Evolutionary conservation across 202 grass and related monocot species (phyloP), one percentile per base, ranked within the genome.

Genomic region (Eragrostis tef): DNA sequence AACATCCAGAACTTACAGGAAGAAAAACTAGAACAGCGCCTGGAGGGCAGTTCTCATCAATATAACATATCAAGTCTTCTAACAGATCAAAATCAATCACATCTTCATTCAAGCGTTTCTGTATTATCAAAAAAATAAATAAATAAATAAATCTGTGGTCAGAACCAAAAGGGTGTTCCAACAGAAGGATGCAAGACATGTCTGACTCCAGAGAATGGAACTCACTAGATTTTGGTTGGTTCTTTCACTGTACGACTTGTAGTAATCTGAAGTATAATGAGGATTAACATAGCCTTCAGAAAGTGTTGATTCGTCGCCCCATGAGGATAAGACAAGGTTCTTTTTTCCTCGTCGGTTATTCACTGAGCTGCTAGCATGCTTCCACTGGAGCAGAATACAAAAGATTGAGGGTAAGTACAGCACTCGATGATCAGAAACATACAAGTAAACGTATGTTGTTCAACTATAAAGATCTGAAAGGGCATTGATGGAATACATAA

Each of bases 51-150:
- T 90, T 86, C 77, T 91, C 92, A 80, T 98, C 95, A 69, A 94
- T 98, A 84, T 93, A 91, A 88, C 84, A 89, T 90, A 98, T 90
- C 85, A 98, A 93, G 80, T 98, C 94, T 93, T 98, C 94, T 80
- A 98, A 79, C 51, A 94, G 79, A 81, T 98, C 94, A 52, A 98
- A 98, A 92, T 98, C 94, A 69, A 98, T 94, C 52, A 91, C 88
- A 85, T 98, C 94, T 84, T 98, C 94, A 77, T 98, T 94, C 86
- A 98, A 75, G 71, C 54, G 75, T 87, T 86, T 98, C 94, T 98
- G 82, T 78, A 83, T 82, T 44, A 66, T 44, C 34, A 80, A 68
- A 39, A 31, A 46, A 20, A 74, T n/a, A n/a, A n/a, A n/a, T n/a
- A n/a, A n/a, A n/a, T n/a, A n/a, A n/a, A n/a, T n/a, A 91, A 19